These are phyloP conservation scores for Fomitopsis pinicola DNA, from an alignment of 1,284 basidiomycete genomes.

Conservation along the genomic window DNA sequence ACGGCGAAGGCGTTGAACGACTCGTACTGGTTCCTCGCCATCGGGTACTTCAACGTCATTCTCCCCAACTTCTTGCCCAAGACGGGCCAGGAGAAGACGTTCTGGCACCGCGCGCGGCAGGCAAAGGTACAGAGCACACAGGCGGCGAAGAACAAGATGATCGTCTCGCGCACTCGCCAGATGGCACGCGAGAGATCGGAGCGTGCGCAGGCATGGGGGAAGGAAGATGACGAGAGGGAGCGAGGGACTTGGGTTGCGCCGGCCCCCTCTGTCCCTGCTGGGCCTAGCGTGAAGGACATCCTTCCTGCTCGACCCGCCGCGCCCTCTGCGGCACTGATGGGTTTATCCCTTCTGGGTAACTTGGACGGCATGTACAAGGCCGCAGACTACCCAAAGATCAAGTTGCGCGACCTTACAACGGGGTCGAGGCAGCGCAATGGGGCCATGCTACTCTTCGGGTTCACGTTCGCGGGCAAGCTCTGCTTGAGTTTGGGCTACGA, in stretches of 20 bases:
- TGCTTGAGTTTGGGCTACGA: conserved; percentile 78
- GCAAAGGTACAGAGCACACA: conserved; percentile 63
- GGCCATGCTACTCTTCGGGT: conserved; percentile 72
- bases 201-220: conserved; percentile 60
- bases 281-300: conserved; percentile 17
- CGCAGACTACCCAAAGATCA: conserved; percentile 44
- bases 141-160: conserved; percentile 58
- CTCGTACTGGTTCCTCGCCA: conserved; percentile 75
- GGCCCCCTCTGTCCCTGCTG: conserved; percentile 19
- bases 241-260: conserved; percentile 38
- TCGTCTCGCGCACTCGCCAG: conserved; percentile 52
- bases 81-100: conserved; percentile 35
- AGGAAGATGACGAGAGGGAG: conserved; percentile 65
- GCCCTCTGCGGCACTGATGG: conserved; percentile 62
- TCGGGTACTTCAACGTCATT: conserved; percentile 78
- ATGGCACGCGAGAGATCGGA: conserved; percentile 62
- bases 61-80: conserved; percentile 63
- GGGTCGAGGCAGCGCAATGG: conserved; percentile 71
- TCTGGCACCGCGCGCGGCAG: conserved; percentile 71
- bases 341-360: conserved; percentile 74
- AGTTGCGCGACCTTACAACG: conserved; percentile 69
- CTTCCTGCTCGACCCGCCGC: conserved; percentile 25
- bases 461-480: conserved; percentile 68
- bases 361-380: conserved; percentile 77
- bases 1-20: conserved; percentile 34